phyloP scores from a whole-genome alignment of 1,284 basidiomycete species.

The Ganoderma lingzhi region DNA sequence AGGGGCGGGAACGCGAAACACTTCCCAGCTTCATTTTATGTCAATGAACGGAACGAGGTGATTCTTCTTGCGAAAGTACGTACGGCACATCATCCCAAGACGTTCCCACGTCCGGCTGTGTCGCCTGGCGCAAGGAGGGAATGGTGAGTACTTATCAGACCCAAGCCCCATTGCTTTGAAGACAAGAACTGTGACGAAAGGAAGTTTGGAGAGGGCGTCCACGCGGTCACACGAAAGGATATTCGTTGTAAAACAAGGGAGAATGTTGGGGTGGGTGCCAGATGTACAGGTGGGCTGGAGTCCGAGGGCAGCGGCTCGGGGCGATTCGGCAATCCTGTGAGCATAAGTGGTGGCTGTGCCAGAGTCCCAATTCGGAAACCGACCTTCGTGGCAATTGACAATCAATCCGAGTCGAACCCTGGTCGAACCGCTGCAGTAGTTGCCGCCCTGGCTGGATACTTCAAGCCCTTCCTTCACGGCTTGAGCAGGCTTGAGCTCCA shows the following conservation, averaged over 20 bases:
- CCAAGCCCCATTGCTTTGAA: no score
- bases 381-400: not conserved
- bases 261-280: not conserved
- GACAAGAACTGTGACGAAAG: no score
- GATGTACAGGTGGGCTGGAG: not conserved
- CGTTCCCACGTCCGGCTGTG: not conserved
- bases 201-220: no score
- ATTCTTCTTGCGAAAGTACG: not conserved
- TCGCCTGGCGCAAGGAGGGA: not conserved
- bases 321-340: not conserved
- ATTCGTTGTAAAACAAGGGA: no score
- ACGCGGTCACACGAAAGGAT: no score
- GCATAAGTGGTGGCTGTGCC: not conserved
- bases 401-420: not conserved
- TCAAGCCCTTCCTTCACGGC: not conserved
- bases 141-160: not conserved
- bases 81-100: not conserved
- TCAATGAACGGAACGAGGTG: not conserved
- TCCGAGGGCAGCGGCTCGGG: slow-evolving; percentile 2
- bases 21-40: slow-evolving; percentile 4
- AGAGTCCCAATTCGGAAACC: not conserved
- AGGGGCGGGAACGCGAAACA: not conserved
- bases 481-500: no score
- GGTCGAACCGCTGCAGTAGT: no score
- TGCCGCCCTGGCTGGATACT: no score